These are phyloP conservation scores for Medicago ruthenica DNA, from an alignment of 306 rosid genomes.

Conservation along the genomic window DNA sequence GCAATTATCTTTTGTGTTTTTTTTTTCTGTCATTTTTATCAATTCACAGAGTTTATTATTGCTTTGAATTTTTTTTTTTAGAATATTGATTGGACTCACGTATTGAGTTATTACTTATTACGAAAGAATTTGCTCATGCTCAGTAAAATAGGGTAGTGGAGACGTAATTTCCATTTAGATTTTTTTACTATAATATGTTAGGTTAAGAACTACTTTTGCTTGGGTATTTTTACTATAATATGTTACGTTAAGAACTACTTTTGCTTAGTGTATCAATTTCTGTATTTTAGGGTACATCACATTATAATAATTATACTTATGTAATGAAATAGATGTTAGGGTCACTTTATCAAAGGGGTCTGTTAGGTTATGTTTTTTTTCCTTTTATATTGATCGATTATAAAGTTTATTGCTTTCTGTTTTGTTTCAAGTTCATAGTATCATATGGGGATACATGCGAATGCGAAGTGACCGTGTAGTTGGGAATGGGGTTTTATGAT, in stretches of 20 bases:
- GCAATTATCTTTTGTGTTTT: too few species aligned
- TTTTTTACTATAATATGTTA: not conserved
- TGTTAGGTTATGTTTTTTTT: constrained; percentile 5
- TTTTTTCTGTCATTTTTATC: too few species aligned
- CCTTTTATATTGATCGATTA: not conserved
- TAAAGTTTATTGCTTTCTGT: too few species aligned
- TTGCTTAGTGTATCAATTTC: not conserved
- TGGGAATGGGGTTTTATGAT: too few species aligned
- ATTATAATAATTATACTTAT: not conserved
- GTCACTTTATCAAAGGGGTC: not conserved
- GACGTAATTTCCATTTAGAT: not conserved
- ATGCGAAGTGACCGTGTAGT: too few species aligned
- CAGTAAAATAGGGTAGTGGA: too few species aligned
- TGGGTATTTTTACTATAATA: not conserved
- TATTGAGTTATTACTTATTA: too few species aligned
- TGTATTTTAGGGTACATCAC: constrained; percentile 23
- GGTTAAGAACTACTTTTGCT: not conserved
- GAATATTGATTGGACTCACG: too few species aligned
- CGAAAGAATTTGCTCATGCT: too few species aligned
- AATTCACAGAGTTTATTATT: too few species aligned
- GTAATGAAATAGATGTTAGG: not conserved
- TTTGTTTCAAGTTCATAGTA: too few species aligned
- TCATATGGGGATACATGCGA: too few species aligned
- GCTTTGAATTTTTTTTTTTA: not conserved
- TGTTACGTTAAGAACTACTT: not conserved